Conservation (phyloP, 225 moss, liverwort and hornwort species). For the Physcomitrellopsis africana region DNA sequence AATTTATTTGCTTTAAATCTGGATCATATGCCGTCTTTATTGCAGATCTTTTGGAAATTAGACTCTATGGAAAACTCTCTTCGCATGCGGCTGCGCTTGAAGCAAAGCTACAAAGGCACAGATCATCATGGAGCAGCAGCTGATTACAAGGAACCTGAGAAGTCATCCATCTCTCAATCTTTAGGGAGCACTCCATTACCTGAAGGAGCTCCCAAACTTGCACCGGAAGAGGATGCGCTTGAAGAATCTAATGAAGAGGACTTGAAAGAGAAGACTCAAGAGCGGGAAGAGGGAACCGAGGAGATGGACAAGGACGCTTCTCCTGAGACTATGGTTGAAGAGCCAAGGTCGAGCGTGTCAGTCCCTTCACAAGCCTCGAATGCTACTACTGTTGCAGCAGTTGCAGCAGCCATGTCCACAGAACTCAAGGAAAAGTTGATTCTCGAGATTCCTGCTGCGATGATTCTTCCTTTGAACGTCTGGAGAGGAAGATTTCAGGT, state of each 20-base stretch:
- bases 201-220: conserved; percentile 79
- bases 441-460: conserved; percentile 78
- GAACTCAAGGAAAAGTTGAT: conserved; percentile 79
- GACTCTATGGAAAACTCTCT: conserved; percentile 83
- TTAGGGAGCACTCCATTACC: conserved; percentile 64
- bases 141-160: conserved; percentile 67
- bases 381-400: conserved; percentile 72
- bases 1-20: not conserved
- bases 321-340: conserved; percentile 38
- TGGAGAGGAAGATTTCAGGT: conserved; percentile 91
- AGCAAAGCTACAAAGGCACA: conserved; percentile 84
- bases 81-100: conserved; percentile 88
- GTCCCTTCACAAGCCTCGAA: conserved; percentile 42
- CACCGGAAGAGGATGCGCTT: conserved; percentile 66
- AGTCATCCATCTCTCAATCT: conserved; percentile 36
- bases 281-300: conserved; percentile 56
- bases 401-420: conserved; percentile 67
- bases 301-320: conserved; percentile 43
- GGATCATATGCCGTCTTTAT: conserved; percentile 6
- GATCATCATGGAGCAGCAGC: conserved; percentile 90
- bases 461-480: conserved; percentile 79
- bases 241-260: conserved; percentile 65
- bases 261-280: conserved; percentile 52
- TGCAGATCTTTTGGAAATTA: conserved; percentile 82
- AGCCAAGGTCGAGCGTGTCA: conserved; percentile 29